Percentiles rank a stretch among this genome's conserved stretches.
Evolutionary conservation across 495 filamentous ascomycete species (phyloP).

Genomic region (Aspergillus sparsus): DNA sequence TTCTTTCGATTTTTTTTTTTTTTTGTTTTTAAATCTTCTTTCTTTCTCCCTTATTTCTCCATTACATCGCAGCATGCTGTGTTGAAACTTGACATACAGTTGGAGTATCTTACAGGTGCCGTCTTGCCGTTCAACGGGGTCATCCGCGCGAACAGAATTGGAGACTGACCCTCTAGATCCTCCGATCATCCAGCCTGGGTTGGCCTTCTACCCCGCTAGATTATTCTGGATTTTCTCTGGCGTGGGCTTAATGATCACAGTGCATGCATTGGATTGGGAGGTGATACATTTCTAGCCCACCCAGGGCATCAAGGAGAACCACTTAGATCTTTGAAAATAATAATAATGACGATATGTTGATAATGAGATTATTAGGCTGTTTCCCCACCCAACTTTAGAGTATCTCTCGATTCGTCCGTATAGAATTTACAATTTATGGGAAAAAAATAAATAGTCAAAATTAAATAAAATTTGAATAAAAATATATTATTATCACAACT

Average conservation of each 20-base stretch:
- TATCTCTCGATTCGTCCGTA: too few relatives aligned
- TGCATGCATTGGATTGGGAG: slow-evolving; percentile 1
- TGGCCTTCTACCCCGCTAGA: slow-evolving; percentile 23
- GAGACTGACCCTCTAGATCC: slow-evolving; percentile 16
- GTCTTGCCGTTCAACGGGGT: slow-evolving; percentile 12
- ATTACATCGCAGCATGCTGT: not conserved
- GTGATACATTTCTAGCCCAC: slow-evolving; percentile 4
- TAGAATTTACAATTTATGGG: too few relatives aligned
- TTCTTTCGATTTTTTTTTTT: slow-evolving; percentile 4
- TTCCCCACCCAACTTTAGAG: too few relatives aligned
- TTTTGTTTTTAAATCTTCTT: not conserved
- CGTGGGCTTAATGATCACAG: slow-evolving; percentile 14
- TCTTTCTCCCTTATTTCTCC: not conserved
- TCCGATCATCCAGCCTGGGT: slow-evolving; percentile 17
- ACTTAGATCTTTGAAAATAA: too few relatives aligned
- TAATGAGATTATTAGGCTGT: too few relatives aligned
- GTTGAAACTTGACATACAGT: not conserved
- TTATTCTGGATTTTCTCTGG: slow-evolving; percentile 24
- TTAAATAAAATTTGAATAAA: too few relatives aligned
- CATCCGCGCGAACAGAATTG: slow-evolving; percentile 22
- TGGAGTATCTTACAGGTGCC: slow-evolving; percentile 14
- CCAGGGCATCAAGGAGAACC: not conserved
- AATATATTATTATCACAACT: too few relatives aligned
- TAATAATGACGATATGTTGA: too few relatives aligned
- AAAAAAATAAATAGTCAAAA: too few relatives aligned